Conservation (phyloP, 202 grass and related monocot species). For the Musa balbisiana region DNA sequence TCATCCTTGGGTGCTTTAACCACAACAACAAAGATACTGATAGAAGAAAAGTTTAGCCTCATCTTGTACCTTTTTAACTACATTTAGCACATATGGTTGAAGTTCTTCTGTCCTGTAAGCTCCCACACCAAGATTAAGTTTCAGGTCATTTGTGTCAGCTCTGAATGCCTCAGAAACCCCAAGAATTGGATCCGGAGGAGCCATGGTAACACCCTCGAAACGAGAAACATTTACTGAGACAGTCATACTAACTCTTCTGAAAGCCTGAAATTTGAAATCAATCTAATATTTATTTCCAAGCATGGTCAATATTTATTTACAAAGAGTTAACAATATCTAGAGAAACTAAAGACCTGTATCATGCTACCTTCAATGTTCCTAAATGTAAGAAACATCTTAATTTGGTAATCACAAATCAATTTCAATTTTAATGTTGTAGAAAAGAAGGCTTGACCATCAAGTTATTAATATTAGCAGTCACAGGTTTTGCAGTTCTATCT, state of each 20-base stretch:
- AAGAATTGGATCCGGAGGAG: conserved; percentile 90
- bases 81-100: conserved; percentile 82
- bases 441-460: no score
- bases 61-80: conserved; percentile 73
- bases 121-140: conserved; percentile 89
- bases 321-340: no score
- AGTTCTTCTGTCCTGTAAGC: conserved; percentile 95
- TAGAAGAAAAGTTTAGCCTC: background rate
- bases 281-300: background rate
- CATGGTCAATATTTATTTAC: background rate
- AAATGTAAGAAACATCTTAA: background rate
- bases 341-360: background rate
- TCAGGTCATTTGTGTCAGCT: conserved; percentile 34
- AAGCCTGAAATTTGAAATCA: conserved; percentile 31
- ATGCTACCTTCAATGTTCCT: background rate
- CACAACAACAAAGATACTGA: conserved; percentile 15
- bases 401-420: no score
- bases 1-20: background rate
- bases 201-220: conserved; percentile 89
- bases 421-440: no score
- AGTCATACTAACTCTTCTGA: conserved; percentile 41
- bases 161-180: conserved; percentile 91
- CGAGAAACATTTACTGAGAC: conserved; percentile 63
- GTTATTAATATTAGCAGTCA: no score
- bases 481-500: no score